Percentiles rank a stretch among this genome's conserved stretches.
phyloP scores from a whole-genome alignment of 495 filamentous ascomycete species.

The Neurospora africana region DNA sequence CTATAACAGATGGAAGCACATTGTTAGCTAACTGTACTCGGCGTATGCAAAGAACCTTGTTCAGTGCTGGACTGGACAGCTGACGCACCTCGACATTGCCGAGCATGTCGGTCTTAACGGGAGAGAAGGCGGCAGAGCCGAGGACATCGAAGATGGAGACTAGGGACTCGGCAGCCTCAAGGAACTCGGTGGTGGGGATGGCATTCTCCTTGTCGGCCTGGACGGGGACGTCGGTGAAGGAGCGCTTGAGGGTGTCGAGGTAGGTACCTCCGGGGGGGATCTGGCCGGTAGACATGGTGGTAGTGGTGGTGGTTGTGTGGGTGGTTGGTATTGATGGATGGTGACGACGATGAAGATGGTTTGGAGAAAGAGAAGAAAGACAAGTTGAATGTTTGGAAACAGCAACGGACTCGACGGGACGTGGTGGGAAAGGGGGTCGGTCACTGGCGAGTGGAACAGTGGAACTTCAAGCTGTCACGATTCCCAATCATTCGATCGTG shows the following conservation, averaged over 20 bases:
- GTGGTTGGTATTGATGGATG: not conserved
- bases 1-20: slow-evolving; percentile 30
- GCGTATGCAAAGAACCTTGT: not conserved
- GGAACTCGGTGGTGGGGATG: slow-evolving; percentile 76
- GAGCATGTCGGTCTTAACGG: slow-evolving; percentile 81
- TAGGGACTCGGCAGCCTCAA: slow-evolving; percentile 79
- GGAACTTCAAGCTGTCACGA: not conserved
- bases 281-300: slow-evolving; percentile 26
- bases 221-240: slow-evolving; percentile 73
- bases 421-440: not conserved
- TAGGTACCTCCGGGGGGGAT: slow-evolving; percentile 62
- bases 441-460: not conserved
- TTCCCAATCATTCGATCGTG: slow-evolving; percentile 1
- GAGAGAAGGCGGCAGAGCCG: slow-evolving; percentile 68
- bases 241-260: slow-evolving; percentile 71
- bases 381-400: slow-evolving; percentile 4
- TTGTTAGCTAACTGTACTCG: slow-evolving; percentile 1
- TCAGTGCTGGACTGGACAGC: not conserved
- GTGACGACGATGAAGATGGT: not conserved
- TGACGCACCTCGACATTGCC: slow-evolving; percentile 78
- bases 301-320: slow-evolving; percentile 3
- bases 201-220: slow-evolving; percentile 60
- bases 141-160: slow-evolving; percentile 80
- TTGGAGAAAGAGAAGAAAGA: not conserved
- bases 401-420: not conserved